phyloP scores from a whole-genome alignment of 2,329 filamentous ascomycete genomes.

The Drechslerella coelobrocha region DNA sequence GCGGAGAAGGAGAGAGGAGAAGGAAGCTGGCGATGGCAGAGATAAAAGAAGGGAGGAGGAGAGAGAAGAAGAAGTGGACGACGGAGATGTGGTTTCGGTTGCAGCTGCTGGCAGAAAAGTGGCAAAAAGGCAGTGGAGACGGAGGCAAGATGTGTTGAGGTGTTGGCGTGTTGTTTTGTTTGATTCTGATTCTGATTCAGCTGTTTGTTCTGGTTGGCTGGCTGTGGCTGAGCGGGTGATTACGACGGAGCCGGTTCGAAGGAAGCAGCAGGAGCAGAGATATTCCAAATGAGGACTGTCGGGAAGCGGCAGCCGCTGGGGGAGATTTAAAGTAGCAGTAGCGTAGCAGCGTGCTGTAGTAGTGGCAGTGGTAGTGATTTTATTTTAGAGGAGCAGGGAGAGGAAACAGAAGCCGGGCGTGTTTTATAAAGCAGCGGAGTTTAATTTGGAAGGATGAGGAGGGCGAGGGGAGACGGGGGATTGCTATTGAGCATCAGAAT shows the following conservation, averaged over 20 bases:
- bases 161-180: background rate
- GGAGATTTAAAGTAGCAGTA: too few species aligned
- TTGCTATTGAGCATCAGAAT: background rate
- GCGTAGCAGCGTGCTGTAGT: too few species aligned
- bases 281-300: too few species aligned
- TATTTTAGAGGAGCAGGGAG: too few species aligned
- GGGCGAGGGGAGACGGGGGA: background rate
- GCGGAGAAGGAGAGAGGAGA: background rate
- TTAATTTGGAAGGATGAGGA: background rate
- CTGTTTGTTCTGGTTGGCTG: too few species aligned
- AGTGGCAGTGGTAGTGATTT: too few species aligned
- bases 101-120: background rate
- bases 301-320: too few species aligned
- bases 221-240: background rate
- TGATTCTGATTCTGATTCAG: background rate
- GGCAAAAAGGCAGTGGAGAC: background rate
- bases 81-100: conserved; percentile 5
- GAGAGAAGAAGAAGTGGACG: background rate
- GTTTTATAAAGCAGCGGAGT: too few species aligned
- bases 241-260: too few species aligned
- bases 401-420: too few species aligned
- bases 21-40: background rate
- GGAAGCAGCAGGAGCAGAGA: too few species aligned
- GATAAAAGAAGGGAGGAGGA: background rate
- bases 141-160: background rate